A percentile compares a stretch with the other conserved stretches of the same genome.
Evolutionary conservation across 352 stramenopile genomes (phyloP).

Genomic region (Phytophthora agathidicida): DNA sequence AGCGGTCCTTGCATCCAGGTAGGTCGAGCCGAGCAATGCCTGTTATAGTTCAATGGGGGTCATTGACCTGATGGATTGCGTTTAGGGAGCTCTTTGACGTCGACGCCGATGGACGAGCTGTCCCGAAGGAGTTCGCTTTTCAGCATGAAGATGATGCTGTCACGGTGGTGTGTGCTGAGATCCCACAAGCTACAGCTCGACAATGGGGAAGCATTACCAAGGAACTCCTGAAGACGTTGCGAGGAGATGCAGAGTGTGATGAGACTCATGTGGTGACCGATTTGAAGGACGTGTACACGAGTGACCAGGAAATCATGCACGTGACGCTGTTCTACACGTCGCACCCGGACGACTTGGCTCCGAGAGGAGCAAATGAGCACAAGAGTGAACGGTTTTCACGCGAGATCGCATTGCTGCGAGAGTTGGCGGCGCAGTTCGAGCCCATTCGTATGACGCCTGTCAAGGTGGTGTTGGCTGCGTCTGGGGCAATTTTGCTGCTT

Average conservation of each 20-base stretch:
- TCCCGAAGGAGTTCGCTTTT: constrained; percentile 47
- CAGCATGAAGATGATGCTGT: constrained; percentile 43
- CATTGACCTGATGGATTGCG: background rate
- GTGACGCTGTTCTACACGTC: constrained; percentile 78
- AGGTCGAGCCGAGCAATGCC: constrained; percentile 13
- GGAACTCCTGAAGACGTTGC: constrained; percentile 38
- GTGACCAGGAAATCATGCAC: constrained; percentile 65
- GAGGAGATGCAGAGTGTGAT: background rate
- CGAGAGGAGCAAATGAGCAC: constrained; percentile 6
- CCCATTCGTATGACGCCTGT: constrained; percentile 43
- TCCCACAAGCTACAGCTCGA: constrained; percentile 34
- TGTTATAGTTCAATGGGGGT: too few relatives aligned
- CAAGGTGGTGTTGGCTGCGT: constrained; percentile 55
- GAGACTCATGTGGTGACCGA: background rate
- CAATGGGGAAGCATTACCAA: constrained; percentile 32
- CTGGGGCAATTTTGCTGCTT: constrained; percentile 58
- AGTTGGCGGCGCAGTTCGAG: constrained; percentile 37
- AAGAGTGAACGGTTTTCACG: constrained; percentile 27
- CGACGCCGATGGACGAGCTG: constrained; percentile 28
- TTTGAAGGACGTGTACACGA: constrained; percentile 51
- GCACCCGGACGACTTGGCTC: constrained; percentile 56
- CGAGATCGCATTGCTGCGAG: constrained; percentile 41
- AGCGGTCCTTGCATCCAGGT: constrained; percentile 38
- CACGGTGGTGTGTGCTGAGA: constrained; percentile 46
- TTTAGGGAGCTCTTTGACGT: constrained; percentile 36